Evolutionary conservation across 306 rosid genomes (phyloP).

Genomic region (Quercus parvula): DNA sequence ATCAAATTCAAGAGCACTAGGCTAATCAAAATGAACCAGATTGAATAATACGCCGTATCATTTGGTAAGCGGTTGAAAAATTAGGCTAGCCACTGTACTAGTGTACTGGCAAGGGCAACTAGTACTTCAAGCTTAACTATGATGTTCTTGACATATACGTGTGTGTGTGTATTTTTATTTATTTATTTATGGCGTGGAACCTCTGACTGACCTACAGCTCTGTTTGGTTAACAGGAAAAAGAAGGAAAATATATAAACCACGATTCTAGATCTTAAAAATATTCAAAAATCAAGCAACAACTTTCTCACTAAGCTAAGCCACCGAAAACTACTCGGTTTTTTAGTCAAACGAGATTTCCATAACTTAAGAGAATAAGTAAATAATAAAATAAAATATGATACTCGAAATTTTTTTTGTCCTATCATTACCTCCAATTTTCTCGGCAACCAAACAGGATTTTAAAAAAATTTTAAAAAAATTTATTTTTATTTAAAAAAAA

Average conservation of each 20-base stretch:
- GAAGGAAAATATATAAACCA: neutral
- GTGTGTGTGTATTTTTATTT: neutral
- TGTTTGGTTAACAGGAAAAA: neutral
- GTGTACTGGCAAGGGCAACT: neutral
- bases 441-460: slow-evolving; percentile 1
- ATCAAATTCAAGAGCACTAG: neutral
- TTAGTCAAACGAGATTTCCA: neutral
- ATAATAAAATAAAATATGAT: neutral
- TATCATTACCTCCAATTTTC: neutral
- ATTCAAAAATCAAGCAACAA: neutral
- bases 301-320: neutral
- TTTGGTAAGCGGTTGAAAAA: neutral
- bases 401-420: neutral
- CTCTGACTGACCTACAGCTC: neutral
- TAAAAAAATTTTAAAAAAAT: too few relatives aligned
- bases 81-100: neutral
- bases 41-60: neutral
- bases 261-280: neutral
- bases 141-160: neutral
- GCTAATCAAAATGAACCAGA: neutral
- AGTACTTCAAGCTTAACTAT: neutral
- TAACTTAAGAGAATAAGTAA: neutral
- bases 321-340: neutral
- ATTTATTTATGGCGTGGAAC: too few relatives aligned
- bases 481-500: too few relatives aligned